Evolutionary conservation across 306 rosid genomes (phyloP).

Genomic region (Castanospermum australe): DNA sequence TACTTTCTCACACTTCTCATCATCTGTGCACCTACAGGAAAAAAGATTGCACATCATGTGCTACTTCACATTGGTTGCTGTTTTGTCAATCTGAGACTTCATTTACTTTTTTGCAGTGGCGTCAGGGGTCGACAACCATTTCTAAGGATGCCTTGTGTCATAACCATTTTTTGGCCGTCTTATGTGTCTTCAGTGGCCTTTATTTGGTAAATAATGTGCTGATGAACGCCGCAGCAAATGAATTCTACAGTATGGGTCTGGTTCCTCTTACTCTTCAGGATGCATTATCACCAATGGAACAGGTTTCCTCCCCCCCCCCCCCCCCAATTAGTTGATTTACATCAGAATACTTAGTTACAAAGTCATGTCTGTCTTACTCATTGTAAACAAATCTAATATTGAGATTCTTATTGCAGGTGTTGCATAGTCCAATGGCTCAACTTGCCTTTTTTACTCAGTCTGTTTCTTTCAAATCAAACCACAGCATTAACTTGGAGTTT

Average conservation of each 20-base stretch:
- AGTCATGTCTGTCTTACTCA: background rate
- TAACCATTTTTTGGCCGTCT: constrained; percentile 75
- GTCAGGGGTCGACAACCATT: constrained; percentile 46
- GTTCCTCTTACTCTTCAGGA: constrained; percentile 78
- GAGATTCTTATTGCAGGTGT: constrained; percentile 75
- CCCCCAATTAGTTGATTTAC: constrained; percentile 22
- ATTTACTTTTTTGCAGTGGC: constrained; percentile 53
- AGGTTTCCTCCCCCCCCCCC: constrained; percentile 53
- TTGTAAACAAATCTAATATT: constrained; percentile 27
- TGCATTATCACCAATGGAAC: constrained; percentile 72
- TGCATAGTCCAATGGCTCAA: constrained; percentile 61
- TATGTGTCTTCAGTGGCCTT: constrained; percentile 73
- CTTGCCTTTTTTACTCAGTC: constrained; percentile 58
- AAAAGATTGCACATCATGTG: background rate
- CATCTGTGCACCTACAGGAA: background rate
- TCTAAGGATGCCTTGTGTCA: constrained; percentile 74
- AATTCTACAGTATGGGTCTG: constrained; percentile 57
- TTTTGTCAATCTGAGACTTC: constrained; percentile 38
- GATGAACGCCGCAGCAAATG: constrained; percentile 71
- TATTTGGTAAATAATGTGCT: constrained; percentile 68
- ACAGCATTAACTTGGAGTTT: constrained; percentile 73
- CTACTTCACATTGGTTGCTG: constrained; percentile 17
- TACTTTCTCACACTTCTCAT: background rate
- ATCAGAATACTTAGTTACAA: background rate
- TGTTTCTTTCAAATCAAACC: constrained; percentile 78